Evolutionary conservation across 2,329 filamentous ascomycete species (phyloP).

Genomic region (Emericellopsis atlantica): DNA sequence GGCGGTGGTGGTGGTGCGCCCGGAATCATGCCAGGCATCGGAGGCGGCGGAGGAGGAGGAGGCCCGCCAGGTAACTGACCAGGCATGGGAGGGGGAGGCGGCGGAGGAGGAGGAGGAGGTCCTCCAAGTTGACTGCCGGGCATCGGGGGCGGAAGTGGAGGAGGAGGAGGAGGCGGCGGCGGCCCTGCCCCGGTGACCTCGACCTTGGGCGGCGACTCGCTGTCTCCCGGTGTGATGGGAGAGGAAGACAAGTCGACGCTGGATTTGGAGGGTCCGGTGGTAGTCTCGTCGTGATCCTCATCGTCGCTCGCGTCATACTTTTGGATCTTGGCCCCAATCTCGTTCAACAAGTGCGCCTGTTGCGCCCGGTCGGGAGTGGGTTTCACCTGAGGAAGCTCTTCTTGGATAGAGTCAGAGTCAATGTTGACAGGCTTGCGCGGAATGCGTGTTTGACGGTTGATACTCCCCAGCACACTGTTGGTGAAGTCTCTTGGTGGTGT

Average conservation of each 20-base stretch:
- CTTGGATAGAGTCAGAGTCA: conserved; percentile 4
- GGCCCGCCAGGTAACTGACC: conserved; percentile 13
- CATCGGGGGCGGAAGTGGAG: conserved; percentile 33
- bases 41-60: conserved; percentile 25
- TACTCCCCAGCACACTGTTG: conserved; percentile 62
- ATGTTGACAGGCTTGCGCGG: conserved; percentile 38
- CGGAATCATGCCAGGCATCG: conserved; percentile 3
- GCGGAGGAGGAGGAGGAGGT: conserved; percentile 36
- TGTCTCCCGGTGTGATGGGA: conserved; percentile 54
- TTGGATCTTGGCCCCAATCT: conserved; percentile 68
- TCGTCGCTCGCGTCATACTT: conserved; percentile 62
- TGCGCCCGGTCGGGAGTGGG: conserved; percentile 36
- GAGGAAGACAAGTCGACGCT: conserved; percentile 59
- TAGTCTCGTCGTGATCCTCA: conserved; percentile 53
- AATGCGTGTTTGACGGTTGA: conserved; percentile 47
- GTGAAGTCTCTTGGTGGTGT: conserved; percentile 52
- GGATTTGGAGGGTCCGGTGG: conserved; percentile 63
- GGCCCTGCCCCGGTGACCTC: conserved; percentile 36
- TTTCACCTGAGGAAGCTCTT: conserved; percentile 31
- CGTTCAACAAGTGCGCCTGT: conserved; percentile 50
- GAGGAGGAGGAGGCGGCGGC: conserved; percentile 33
- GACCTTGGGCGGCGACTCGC: conserved; percentile 42
- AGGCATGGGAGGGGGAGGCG: conserved; percentile 29
- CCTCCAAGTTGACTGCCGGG: conserved; percentile 28
- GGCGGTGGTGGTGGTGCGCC: conserved; percentile 13